Conservation (phyloP, 306 rosid genomes). For the Citrullus colocynthis region DNA sequence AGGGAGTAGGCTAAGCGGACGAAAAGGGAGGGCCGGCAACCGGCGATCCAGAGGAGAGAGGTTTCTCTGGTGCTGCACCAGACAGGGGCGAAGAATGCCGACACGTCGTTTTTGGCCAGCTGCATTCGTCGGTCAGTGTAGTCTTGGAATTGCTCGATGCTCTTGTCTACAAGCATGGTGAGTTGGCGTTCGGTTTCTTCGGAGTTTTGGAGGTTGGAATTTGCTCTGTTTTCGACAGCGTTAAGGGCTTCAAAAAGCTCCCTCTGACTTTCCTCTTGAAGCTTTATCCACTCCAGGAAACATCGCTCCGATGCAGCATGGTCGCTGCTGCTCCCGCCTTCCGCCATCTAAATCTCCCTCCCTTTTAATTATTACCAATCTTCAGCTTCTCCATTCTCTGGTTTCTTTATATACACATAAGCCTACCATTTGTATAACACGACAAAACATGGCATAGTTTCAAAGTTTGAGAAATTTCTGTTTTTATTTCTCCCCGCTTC, state of each 20-base stretch:
- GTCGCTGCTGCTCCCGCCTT: not conserved
- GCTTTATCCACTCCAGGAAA: not conserved
- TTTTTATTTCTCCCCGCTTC: no score
- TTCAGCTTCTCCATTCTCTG: not conserved
- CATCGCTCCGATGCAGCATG: not conserved
- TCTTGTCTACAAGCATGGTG: not conserved
- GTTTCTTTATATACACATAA: not conserved
- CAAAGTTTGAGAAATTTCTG: not conserved
- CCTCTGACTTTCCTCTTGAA: not conserved
- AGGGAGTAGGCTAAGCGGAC: constrained; percentile 19
- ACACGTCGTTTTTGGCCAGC: not conserved
- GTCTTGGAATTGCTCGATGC: not conserved
- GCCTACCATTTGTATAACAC: not conserved
- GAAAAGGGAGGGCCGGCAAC: constrained; percentile 26
- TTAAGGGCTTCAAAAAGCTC: not conserved
- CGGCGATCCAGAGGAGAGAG: constrained; percentile 23
- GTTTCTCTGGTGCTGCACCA: constrained; percentile 27
- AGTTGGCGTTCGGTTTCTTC: not conserved
- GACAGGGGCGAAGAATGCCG: constrained; percentile 7
- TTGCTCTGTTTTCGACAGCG: not conserved
- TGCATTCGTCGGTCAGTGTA: not conserved
- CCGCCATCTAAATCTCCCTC: not conserved
- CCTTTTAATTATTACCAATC: not conserved
- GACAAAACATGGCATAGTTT: not conserved
- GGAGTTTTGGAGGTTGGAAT: not conserved